Percentiles rank a stretch among this genome's conserved stretches.
These are phyloP conservation scores for Ascochyta pisi DNA, from an alignment of 2,329 filamentous ascomycete species.

Conservation along the genomic window DNA sequence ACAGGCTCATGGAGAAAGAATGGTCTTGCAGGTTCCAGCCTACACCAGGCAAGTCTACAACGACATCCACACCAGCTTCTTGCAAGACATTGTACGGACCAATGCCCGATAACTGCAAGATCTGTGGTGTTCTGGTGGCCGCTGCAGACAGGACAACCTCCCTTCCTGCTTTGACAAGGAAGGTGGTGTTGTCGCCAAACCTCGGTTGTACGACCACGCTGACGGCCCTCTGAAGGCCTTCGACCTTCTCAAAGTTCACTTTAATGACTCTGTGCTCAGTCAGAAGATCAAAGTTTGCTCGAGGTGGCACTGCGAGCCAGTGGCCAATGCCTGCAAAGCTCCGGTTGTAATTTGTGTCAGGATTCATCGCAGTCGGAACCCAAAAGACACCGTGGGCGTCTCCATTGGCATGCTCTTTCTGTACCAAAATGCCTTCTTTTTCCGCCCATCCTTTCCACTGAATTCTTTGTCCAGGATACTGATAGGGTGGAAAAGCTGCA, in stretches of 20 bases:
- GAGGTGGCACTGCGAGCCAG: slow-evolving; percentile 28
- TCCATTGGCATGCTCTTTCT: slow-evolving; percentile 2
- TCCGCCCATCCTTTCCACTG: slow-evolving; percentile 9
- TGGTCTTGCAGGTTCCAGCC: slow-evolving; percentile 41
- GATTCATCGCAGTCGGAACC: slow-evolving; percentile 20
- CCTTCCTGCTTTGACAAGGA: slow-evolving; percentile 23
- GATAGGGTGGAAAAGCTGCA: slow-evolving; percentile 13
- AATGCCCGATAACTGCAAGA: slow-evolving; percentile 69
- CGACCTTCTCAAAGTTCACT: slow-evolving; percentile 20
- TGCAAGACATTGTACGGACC: slow-evolving; percentile 45
- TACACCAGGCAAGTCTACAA: slow-evolving; percentile 35
- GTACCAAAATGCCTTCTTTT: neutral
- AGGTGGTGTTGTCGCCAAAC: neutral
- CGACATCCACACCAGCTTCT: slow-evolving; percentile 19
- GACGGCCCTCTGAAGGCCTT: slow-evolving; percentile 12
- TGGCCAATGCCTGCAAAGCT: slow-evolving; percentile 36
- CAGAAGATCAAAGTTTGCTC: slow-evolving; percentile 42
- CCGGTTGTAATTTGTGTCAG: slow-evolving; percentile 40
- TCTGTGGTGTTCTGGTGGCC: slow-evolving; percentile 64
- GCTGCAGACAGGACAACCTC: slow-evolving; percentile 68
- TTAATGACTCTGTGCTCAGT: slow-evolving; percentile 27
- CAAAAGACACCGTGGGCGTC: slow-evolving; percentile 5
- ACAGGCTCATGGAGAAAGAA: slow-evolving; percentile 4
- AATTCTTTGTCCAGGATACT: slow-evolving; percentile 20
- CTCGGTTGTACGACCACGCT: slow-evolving; percentile 28